Evolutionary conservation across 805 yeast species (phyloP).

Genomic region (Yarrowia osloensis): DNA sequence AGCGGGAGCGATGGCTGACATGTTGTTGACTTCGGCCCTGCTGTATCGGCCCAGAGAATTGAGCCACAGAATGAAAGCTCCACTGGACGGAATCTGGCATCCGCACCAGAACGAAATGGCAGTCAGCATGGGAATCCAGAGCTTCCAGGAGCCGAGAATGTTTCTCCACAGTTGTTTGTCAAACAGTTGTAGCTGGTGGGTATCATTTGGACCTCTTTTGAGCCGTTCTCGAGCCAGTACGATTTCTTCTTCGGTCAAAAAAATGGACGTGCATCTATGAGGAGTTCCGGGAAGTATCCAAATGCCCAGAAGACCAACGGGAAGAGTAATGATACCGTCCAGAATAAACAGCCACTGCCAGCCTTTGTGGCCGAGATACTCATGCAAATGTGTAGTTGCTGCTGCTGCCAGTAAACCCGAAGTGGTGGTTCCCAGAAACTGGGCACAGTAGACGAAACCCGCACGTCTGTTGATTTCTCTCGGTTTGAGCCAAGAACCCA

Average conservation of each 20-base stretch:
- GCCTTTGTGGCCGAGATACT: slow-evolving; percentile 47
- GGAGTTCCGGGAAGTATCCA: slow-evolving; percentile 58
- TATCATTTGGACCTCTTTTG: slow-evolving; percentile 26
- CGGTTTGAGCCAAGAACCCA: slow-evolving; percentile 41
- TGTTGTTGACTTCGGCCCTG: slow-evolving; percentile 46
- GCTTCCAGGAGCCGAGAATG: slow-evolving; percentile 58
- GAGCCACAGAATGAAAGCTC: not conserved
- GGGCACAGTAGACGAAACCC: slow-evolving; percentile 42
- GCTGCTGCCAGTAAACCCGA: slow-evolving; percentile 65
- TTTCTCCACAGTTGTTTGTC: slow-evolving; percentile 51
- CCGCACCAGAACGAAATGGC: slow-evolving; percentile 59
- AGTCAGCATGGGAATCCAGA: slow-evolving; percentile 57
- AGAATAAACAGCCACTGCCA: slow-evolving; percentile 72
- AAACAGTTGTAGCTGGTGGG: slow-evolving; percentile 40
- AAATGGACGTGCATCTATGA: slow-evolving; percentile 36
- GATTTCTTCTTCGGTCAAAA: slow-evolving; percentile 40
- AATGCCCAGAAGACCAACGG: slow-evolving; percentile 46
- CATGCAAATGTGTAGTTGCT: slow-evolving; percentile 51
- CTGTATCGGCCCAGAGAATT: not conserved
- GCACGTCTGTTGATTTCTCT: slow-evolving; percentile 39
- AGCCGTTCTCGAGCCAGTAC: slow-evolving; percentile 35
- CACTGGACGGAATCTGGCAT: slow-evolving; percentile 37
- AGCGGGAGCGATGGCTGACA: slow-evolving; percentile 58
- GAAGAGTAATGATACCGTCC: slow-evolving; percentile 55
- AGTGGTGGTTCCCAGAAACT: slow-evolving; percentile 58